A percentile compares a stretch with the other conserved stretches of the same genome.
Conservation (phyloP, 1,284 basidiomycete species). For the Ustilago sp. region DNA sequence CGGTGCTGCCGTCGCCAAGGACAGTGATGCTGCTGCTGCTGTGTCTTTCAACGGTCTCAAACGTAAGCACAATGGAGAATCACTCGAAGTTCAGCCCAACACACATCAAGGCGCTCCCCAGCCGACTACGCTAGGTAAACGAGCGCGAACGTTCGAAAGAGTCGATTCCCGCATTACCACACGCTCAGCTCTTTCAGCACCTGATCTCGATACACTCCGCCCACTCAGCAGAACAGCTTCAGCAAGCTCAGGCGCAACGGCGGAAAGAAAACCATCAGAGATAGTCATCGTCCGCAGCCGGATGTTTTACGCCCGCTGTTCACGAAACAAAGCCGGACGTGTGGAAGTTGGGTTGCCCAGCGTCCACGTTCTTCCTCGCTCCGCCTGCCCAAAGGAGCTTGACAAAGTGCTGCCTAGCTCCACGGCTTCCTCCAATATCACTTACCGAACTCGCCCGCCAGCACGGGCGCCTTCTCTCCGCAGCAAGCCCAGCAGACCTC, state of each 20-base stretch:
- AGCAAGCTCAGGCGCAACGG: neutral
- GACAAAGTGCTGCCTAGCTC: conserved; percentile 34
- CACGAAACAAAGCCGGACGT: conserved; percentile 72
- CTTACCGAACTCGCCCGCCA: neutral
- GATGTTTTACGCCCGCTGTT: conserved; percentile 79
- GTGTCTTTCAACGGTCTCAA: neutral
- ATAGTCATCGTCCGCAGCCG: conserved; percentile 75
- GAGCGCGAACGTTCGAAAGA: conserved; percentile 14
- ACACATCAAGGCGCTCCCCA: neutral
- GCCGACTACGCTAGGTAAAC: neutral
- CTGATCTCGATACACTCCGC: conserved; percentile 6
- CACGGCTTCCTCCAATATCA: neutral
- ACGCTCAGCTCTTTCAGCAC: conserved; percentile 18
- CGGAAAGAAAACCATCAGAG: conserved; percentile 70
- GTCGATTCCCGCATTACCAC: conserved; percentile 25
- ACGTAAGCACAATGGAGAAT: conserved; percentile 22
- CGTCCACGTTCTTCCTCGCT: conserved; percentile 69
- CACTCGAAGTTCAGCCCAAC: conserved; percentile 1
- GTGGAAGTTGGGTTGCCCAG: conserved; percentile 76
- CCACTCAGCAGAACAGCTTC: neutral
- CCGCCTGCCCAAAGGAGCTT: conserved; percentile 26
- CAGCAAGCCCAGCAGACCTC: conserved; percentile 2
- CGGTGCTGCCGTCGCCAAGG: neutral
- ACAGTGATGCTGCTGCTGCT: neutral
- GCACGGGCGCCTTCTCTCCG: neutral